phyloP scores from a whole-genome alignment of 2,329 filamentous ascomycete species.

The Claviceps cyperi region DNA sequence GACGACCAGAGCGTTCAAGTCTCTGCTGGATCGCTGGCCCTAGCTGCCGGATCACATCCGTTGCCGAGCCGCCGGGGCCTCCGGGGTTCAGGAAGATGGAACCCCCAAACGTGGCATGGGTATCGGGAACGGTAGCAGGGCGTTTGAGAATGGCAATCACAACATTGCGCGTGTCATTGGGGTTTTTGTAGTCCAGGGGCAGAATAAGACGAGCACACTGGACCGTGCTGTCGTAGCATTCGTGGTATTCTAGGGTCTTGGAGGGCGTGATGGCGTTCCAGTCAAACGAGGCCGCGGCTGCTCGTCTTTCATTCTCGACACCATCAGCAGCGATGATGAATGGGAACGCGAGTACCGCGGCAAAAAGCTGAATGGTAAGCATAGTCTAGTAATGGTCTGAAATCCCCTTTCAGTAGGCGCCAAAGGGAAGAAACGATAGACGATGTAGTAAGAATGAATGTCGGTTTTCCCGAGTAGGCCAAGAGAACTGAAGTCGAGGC shows the following conservation, averaged over 20 bases:
- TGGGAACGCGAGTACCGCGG: not conserved
- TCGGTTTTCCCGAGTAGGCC: too few relatives aligned
- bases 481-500: not conserved
- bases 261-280: constrained; percentile 8
- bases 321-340: not conserved
- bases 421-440: not conserved
- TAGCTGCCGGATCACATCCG: constrained; percentile 9
- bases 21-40: constrained; percentile 15
- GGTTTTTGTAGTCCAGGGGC: constrained; percentile 24
- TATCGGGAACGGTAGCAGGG: constrained; percentile 21
- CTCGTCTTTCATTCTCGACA: not conserved
- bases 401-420: not conserved
- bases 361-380: not conserved
- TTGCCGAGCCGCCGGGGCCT: constrained; percentile 24
- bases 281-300: constrained; percentile 1
- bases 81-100: constrained; percentile 25
- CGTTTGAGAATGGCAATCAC: constrained; percentile 24
- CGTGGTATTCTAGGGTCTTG: constrained; percentile 11
- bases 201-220: constrained; percentile 27
- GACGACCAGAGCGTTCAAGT: constrained; percentile 12
- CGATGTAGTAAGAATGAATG: not conserved
- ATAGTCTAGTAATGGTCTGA: not conserved
- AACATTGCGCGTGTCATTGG: constrained; percentile 12
- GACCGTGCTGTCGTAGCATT: constrained; percentile 19
- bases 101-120: constrained; percentile 21